Conservation (phyloP, 441 rosid genomes). For the Eruca vesicaria region DNA sequence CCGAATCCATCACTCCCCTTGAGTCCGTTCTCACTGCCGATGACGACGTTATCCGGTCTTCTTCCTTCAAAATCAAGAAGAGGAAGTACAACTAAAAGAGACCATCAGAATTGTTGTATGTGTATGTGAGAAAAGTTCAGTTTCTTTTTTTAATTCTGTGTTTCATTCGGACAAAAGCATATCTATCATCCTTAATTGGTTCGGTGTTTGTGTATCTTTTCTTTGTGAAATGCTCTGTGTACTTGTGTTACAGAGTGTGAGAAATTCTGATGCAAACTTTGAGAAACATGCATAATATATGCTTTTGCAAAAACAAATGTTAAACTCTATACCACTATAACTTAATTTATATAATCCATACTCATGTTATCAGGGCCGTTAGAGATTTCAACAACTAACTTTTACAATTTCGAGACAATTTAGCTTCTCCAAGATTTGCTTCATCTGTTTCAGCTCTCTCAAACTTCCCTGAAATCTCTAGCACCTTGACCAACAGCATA, state of each 20-base stretch:
- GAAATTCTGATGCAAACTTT: not conserved
- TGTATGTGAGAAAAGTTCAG: conserved; percentile 1
- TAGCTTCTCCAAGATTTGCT: too few relatives aligned
- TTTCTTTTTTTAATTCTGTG: not conserved
- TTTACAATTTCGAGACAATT: too few relatives aligned
- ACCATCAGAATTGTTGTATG: conserved; percentile 24
- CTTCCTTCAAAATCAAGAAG: conserved; percentile 69
- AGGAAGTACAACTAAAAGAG: conserved; percentile 47
- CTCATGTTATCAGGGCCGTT: too few relatives aligned
- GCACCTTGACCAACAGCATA: not conserved
- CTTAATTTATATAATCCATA: too few relatives aligned
- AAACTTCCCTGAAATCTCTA: not conserved
- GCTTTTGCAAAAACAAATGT: not conserved
- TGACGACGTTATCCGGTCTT: conserved; percentile 69
- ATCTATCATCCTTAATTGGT: conserved; percentile 3
- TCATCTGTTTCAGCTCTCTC: not conserved
- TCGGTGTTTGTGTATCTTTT: not conserved
- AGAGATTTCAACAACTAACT: too few relatives aligned
- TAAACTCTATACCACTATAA: not conserved
- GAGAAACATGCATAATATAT: not conserved
- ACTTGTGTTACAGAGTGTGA: conserved; percentile 4
- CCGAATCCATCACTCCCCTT: conserved; percentile 60
- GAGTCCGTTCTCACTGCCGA: conserved; percentile 56
- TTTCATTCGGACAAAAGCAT: conserved; percentile 5
- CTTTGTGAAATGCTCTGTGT: not conserved